These are phyloP conservation scores for Tetradesmus lagerheimii DNA, from an alignment of 139 green algal species.

Conservation along the genomic window DNA sequence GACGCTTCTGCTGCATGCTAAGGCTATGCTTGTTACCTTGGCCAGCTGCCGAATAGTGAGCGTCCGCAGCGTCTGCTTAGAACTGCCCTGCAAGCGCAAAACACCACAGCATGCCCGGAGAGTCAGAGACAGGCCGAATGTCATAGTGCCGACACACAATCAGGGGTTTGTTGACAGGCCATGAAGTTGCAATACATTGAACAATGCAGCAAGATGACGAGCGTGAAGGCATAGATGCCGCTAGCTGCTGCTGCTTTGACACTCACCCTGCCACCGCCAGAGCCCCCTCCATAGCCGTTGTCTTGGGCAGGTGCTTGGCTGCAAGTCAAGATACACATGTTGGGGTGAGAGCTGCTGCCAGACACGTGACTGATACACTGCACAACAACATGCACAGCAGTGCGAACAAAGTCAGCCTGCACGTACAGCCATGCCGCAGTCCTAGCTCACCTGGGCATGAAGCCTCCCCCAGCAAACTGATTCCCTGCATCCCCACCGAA, in stretches of 20 bases:
- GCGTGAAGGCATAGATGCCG: not conserved
- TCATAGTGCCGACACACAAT: no score
- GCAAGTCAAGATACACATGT: not conserved
- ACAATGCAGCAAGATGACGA: not conserved
- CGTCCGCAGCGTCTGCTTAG: constrained; percentile 63
- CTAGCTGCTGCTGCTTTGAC: not conserved
- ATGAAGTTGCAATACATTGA: no score
- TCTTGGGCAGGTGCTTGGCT: constrained; percentile 35
- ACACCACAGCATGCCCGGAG: not conserved
- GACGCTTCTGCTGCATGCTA: not conserved
- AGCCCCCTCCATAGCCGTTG: not conserved
- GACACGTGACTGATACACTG: no score
- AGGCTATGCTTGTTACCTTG: constrained; percentile 41
- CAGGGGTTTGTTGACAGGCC: no score
- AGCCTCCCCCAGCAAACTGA: constrained; percentile 79
- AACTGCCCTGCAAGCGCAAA: constrained; percentile 12
- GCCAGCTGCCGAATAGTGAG: constrained; percentile 80
- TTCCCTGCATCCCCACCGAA: constrained; percentile 23
- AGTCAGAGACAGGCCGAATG: not conserved
- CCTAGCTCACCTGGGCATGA: constrained; percentile 65
- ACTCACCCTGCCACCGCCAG: constrained; percentile 22
- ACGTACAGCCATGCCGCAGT: not conserved
- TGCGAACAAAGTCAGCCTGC: not conserved
- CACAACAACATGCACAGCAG: not conserved
- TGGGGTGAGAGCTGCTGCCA: not conserved